These are phyloP conservation scores for Phialophora verrucosa DNA, from an alignment of 2,329 filamentous ascomycete species.

Conservation along the genomic window DNA sequence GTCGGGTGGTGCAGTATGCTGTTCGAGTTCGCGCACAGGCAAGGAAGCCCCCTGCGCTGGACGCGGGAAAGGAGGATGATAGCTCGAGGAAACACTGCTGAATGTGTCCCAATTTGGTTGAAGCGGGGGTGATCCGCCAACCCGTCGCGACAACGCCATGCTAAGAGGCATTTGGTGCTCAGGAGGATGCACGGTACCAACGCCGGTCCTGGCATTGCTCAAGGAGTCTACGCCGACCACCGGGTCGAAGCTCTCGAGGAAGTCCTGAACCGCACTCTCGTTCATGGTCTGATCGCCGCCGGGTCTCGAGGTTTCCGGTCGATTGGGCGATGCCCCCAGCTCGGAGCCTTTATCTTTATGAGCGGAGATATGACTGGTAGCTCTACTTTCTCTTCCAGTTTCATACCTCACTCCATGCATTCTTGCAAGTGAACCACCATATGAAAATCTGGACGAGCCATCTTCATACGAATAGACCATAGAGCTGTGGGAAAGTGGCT, in stretches of 20 bases:
- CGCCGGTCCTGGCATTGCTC: background rate
- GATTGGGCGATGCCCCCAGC: background rate
- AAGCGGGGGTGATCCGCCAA: background rate
- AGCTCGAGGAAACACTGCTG: background rate
- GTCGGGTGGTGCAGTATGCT: background rate
- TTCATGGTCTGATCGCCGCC: conserved; percentile 8
- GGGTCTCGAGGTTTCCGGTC: background rate
- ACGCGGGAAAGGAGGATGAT: background rate
- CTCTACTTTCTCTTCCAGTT: conserved; percentile 23
- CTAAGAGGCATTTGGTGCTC: background rate
- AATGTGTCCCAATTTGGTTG: background rate
- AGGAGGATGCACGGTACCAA: background rate
- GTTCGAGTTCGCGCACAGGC: conserved; percentile 12
- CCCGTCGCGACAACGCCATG: background rate
- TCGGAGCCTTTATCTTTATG: conserved; percentile 13
- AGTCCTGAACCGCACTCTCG: conserved; percentile 29
- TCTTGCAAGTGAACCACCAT: conserved; percentile 18
- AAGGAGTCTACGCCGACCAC: background rate
- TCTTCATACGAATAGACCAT: conserved; percentile 27
- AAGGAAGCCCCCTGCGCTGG: conserved; percentile 8
- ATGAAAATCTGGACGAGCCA: conserved; percentile 26
- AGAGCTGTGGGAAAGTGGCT: conserved; percentile 21
- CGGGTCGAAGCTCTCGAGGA: conserved; percentile 35
- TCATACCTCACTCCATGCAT: conserved; percentile 17
- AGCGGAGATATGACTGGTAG: conserved; percentile 17